Evolutionary conservation across 2,329 filamentous ascomycete genomes (phyloP).

Genomic region (Talaromyces amestolkiae): DNA sequence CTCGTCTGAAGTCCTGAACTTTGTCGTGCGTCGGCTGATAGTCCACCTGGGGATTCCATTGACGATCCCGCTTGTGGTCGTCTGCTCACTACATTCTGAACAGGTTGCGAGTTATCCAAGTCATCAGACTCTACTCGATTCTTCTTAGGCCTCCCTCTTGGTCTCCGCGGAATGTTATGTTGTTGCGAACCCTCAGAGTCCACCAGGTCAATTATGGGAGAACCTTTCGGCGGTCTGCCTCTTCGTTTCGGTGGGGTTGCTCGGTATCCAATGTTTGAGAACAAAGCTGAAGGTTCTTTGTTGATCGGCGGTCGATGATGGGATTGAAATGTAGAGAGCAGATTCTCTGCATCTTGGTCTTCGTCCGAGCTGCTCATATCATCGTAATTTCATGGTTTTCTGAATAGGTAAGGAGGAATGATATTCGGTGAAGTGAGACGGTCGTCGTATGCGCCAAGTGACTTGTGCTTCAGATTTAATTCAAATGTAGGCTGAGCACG

Average conservation of each 20-base stretch:
- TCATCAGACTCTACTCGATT: neutral
- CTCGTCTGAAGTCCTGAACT: neutral
- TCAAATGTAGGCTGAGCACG: neutral
- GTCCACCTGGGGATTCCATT: neutral
- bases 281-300: neutral
- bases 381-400: neutral
- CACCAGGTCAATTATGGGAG: neutral
- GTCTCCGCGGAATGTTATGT: neutral
- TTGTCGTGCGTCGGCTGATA: neutral
- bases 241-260: neutral
- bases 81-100: neutral
- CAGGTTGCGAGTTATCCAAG: neutral
- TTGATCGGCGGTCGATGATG: neutral
- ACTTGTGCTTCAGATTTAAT: neutral
- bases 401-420: neutral
- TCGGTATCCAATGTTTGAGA: neutral
- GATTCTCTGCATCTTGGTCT: slow-evolving; percentile 23
- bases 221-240: slow-evolving; percentile 2
- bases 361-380: slow-evolving; percentile 24
- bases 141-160: neutral
- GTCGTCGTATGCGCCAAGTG: neutral
- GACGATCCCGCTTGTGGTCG: neutral
- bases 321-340: slow-evolving; percentile 30
- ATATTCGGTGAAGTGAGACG: neutral
- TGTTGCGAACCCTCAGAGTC: neutral